Base-by-base conservation (phyloP, 257 asterid species). In the Orobanche coerulescens region DNA sequence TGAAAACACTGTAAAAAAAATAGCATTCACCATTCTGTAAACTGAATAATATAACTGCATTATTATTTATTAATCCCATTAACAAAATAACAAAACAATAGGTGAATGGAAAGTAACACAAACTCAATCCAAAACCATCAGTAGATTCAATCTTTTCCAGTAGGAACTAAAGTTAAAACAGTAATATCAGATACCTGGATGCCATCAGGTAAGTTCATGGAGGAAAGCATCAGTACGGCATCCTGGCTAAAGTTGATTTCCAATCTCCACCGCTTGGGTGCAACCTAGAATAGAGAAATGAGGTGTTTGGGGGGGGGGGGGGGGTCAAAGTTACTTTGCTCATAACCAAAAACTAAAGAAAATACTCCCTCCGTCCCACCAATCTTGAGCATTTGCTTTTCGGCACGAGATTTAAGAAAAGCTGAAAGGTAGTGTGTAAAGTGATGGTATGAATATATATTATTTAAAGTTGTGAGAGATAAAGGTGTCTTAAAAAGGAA, bases 201-300 rank as follows among this genome's bases (percentile, higher is more conserved):
- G 56, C 98, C 98, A 69, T 92, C 96, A 9, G 96, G 98, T 58
- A 92, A 81, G 77, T 84, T 86, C 95, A 92, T 86, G 0, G 95
- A 88, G 40, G 98, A 92, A 79, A 88, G 91, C 98, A 88, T 88
- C 71, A 92, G 79, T 14, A 88, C 95, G 0, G 98, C 98, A 70
- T 82, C 94, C 79, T 84, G 97, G 75, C 82, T 82, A 68, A 80
- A 86, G 75, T 92, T 88, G 69, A 92, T 81, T 79, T 88, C 97
- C 83, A 88, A 65, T 74, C 82, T 88, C 98, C 97, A 88, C 44
- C 98, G 88, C 81, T 92, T 92, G 6, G 91, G 91, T 39, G 95
- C 95, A 75, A 88, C 94, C 98, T 92, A 54, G 13, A 63, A 67
- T 5, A 10, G 13, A 53, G 11, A 12, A 14, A 6, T 26, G n/a